Base-by-base conservation (phyloP, 371 early-diverging fungal genomes). In the Mortierella sp. region DNA sequence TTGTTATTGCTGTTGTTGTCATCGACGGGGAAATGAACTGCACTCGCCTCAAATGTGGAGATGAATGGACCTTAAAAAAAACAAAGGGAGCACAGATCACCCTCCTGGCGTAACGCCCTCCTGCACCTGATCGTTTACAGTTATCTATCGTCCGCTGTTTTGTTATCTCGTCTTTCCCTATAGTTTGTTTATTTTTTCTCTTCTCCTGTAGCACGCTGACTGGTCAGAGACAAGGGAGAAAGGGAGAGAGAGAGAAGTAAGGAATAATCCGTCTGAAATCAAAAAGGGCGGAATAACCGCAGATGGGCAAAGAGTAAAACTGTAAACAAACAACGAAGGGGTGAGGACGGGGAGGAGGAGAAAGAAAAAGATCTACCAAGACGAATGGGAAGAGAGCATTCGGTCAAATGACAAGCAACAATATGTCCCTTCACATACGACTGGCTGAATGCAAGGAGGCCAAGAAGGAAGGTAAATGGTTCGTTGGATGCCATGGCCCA, bases 11-110 rank as follows among this genome's bases (percentile, higher is more conserved):
- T 50, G 50, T 50, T 61, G 14, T 28, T 50, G 50, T 16, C 13
- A 16, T 50, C 3, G 50, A 31, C 11, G 61, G 34, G 19, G 5
- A 14, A 31, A 31, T 3, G 31, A 26, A 57, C 28, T 3, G 14
- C 6, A 61, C 61, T 16, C 61, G 50, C 61, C 6, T 31, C 61
- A 37, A 37, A 64, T 64, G 40, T 64, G 67, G 40, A 64, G 67
- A 34, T 34, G 61, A 50, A 31, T 64, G 21, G 67, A 64, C 40
- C 40, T 61, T 19, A 31, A 61, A 61, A 61, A 61, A 59, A 21
- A 34, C 21, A 10, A 21, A 64, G 8, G 37, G 34, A 24, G 67
- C 67, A 64, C 67, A 64, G 67, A 64, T 64, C 67, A 64, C 67
- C 67, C 10, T 24, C 34, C 5, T 64, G 5, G 11, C 57, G 13